Evolutionary conservation across 768 basidiomycete genomes (phyloP).

Genomic region (Lactarius akahatsu): DNA sequence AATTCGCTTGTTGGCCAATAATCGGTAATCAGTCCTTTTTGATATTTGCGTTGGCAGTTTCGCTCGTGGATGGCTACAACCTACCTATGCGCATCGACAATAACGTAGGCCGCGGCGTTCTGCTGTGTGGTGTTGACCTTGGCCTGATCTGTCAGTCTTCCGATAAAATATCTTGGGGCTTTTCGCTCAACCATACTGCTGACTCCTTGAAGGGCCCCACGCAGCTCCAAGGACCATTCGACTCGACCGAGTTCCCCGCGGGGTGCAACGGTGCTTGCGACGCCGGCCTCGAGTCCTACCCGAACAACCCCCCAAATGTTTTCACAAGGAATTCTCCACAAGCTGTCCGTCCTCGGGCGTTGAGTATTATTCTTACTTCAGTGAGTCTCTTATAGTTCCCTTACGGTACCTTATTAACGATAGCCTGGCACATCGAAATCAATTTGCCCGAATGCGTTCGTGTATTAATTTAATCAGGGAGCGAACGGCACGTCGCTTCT

Average conservation of each 20-base stretch:
- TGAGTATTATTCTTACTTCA: constrained; percentile 34
- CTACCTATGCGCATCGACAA: constrained; percentile 39
- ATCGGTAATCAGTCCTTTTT: neutral
- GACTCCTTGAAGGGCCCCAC: constrained; percentile 34
- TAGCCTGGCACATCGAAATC: constrained; percentile 34
- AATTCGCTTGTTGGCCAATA: neutral
- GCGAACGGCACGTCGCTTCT: constrained; percentile 45
- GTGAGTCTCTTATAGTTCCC: neutral
- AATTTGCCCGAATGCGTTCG: constrained; percentile 48
- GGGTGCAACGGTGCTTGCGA: constrained; percentile 47
- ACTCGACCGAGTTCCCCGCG: constrained; percentile 39
- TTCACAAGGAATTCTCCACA: constrained; percentile 53
- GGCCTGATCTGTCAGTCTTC: constrained; percentile 36
- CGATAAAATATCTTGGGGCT: neutral
- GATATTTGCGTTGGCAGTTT: constrained; percentile 31
- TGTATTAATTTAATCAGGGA: constrained; percentile 50
- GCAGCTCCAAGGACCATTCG: constrained; percentile 37
- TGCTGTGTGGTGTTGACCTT: constrained; percentile 40
- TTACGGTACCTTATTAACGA: neutral
- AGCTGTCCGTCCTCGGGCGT: constrained; percentile 56
- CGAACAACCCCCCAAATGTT: constrained; percentile 58
- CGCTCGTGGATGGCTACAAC: constrained; percentile 37
- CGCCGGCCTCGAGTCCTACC: constrained; percentile 41
- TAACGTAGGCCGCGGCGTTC: constrained; percentile 36
- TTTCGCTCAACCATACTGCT: neutral